Evolutionary conservation across 345 rosid species (phyloP).

Genomic region (Angophora floribunda): DNA sequence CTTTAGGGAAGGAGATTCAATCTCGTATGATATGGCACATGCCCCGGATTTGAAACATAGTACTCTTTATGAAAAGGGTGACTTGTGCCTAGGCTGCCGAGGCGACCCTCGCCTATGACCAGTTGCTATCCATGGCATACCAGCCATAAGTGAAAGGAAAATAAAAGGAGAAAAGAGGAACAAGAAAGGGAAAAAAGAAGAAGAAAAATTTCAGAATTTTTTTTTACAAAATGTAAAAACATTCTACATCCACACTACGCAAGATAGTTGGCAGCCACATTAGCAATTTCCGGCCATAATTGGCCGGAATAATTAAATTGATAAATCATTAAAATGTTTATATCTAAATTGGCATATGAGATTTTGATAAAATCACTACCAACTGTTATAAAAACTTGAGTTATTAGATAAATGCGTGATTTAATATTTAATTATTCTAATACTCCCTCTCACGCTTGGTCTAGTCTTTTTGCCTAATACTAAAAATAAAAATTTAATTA

Average conservation of each 20-base stretch:
- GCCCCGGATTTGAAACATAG: background rate
- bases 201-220: background rate
- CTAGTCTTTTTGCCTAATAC: no score
- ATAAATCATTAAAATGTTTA: background rate
- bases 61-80: background rate
- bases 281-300: rapidly evolving
- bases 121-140: background rate
- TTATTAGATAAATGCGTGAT: no score
- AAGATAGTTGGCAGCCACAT: background rate
- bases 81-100: rapidly evolving
- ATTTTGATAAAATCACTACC: no score
- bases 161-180: no score
- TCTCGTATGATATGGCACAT: background rate
- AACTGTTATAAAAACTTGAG: no score
- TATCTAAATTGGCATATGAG: background rate
- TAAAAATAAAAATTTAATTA: no score
- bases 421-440: no score
- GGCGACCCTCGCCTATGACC: background rate
- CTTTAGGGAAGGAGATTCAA: background rate
- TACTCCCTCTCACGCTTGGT: no score
- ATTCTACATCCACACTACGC: no score
- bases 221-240: background rate
- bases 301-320: rapidly evolving
- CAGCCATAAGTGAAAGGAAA: background rate
- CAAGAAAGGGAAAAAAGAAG: background rate